A percentile compares a stretch with the other conserved stretches of the same genome.
Evolutionary conservation across 1,139 yeast species (phyloP).

Genomic region (Saccharomycopsis phalli): DNA sequence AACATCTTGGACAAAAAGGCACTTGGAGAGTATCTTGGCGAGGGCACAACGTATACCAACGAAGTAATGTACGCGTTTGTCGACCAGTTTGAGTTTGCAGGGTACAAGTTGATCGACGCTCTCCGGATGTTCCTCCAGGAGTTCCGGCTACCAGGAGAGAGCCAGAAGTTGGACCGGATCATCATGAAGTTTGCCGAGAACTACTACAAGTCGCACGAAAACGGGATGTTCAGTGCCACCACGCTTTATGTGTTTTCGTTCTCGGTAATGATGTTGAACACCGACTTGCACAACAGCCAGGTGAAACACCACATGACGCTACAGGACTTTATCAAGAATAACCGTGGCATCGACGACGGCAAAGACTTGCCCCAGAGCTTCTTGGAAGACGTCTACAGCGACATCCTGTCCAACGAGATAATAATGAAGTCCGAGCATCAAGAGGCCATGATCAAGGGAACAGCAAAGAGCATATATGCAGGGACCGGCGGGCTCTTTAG

Average conservation of each 20-base stretch:
- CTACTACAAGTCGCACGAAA: constrained; percentile 80
- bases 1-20: constrained; percentile 58
- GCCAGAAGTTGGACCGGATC: constrained; percentile 93
- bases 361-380: constrained; percentile 72
- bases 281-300: constrained; percentile 88
- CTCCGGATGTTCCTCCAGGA: constrained; percentile 75
- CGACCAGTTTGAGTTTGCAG: constrained; percentile 72
- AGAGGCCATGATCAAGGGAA: constrained; percentile 75
- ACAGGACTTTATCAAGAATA: constrained; percentile 78
- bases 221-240: constrained; percentile 71
- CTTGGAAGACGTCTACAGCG: constrained; percentile 59
- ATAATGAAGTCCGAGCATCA: constrained; percentile 90
- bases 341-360: constrained; percentile 91
- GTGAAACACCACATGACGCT: constrained; percentile 79
- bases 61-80: constrained; percentile 92
- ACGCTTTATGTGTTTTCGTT: constrained; percentile 89
- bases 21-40: constrained; percentile 90
- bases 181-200: constrained; percentile 96
- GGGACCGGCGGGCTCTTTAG: constrained; percentile 47
- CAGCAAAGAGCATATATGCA: constrained; percentile 34
- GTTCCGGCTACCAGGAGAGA: constrained; percentile 94
- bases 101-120: constrained; percentile 71
- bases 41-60: constrained; percentile 70
- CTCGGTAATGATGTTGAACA: constrained; percentile 87
- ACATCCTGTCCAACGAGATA: constrained; percentile 76